Base-by-base conservation (phyloP, 2,329 filamentous ascomycete genomes). In the Microsporum ferrugineum region DNA sequence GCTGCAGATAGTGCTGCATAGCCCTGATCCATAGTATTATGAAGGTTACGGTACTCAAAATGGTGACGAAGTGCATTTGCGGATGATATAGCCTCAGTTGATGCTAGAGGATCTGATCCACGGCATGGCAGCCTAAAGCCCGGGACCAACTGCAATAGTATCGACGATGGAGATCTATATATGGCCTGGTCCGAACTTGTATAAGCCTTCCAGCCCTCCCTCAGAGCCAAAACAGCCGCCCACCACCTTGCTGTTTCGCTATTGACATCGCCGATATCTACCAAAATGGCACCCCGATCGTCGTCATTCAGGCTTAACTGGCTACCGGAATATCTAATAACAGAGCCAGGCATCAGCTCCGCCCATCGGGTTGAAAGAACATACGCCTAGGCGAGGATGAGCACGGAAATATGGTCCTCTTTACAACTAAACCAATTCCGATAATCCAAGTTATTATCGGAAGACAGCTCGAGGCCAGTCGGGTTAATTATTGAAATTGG, bases 1-100 rank as follows among this genome's bases (percentile, higher is more conserved):
- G 66, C 64, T 23, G 64, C 64, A 14, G 66, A 66, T 5, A 70
- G 65, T 8, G 67, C 68, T 31, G 67, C 67, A 23, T 65, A 55
- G 45, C 65, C 65, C 51, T 70, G 66, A 53, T 66, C 65, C 38
- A 61, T 59, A 61, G 66, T 53, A 53, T 62, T 63, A 36, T 66
- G 64, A 58, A 59, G 63, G 39, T 47, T 38, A 36, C 65, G 69
- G 60, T 69, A 69, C 2, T 51, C 62, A 12, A 57, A 55, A 27
- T 70, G 65, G 61, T 64, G 68, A 57, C 60, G 61, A 56, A 62
- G 23, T 33, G 68, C 65, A 58, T 65, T 62, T 5, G 47, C 43
- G 38, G 39, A 68, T 14, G 64, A 67, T n/a, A 63, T 62, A 17
- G 62, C 43, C 6, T 55, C 38, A 29, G 34, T 36, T 12, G 27